Base-by-base conservation (phyloP, 768 basidiomycete species). In the Hydnum rufescens region DNA sequence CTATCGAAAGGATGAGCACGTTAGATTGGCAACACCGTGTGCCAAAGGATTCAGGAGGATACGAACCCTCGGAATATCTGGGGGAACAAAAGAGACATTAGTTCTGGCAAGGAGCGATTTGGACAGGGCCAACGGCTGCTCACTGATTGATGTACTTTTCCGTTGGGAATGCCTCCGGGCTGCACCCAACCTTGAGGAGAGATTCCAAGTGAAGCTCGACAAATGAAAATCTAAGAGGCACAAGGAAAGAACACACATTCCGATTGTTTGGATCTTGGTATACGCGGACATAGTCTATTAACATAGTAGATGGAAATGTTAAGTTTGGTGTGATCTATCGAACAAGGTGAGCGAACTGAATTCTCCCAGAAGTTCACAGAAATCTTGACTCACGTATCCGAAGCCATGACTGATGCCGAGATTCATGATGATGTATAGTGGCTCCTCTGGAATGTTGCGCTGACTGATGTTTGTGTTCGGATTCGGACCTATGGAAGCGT, bases 351-450 rank as follows among this genome's bases (percentile, higher is more conserved):
- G 26, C 13, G 5, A 28, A 50, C 6, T 13, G 8, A 13, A 16
- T 8, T 25, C 8, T 8, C 26, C 8, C 8, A 8, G 44, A 16
- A 47, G 13, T 8, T 13, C 13, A 26, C 8, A 47, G 44, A 26
- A 47, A 8, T 1, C 13, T 13, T 25, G 13, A 47, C 44, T 47
- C 8, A 47, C 44, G 13, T 13, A 51, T 68, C 66, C 4, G 86
- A 89, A 50, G 13, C 25, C 25, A 16, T 16, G 49, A 34, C 65
- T 30, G 16, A 92, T 77, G 51, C 86, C 90, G 59, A 89, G 66
- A 63, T 90, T 89, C 60, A 74, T 68, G 58, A 93, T 79, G 60
- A 95, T 68, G 58, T 88, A 88, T 83, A 93, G 77, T 2, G 88
- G 88, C 62, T 93, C 88, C 58, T 82, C 77, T 0, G 87, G 74